Evolutionary conservation across 164 flowering plant genomes (phyloP).

Genomic region (Aristolochia fimbriata): DNA sequence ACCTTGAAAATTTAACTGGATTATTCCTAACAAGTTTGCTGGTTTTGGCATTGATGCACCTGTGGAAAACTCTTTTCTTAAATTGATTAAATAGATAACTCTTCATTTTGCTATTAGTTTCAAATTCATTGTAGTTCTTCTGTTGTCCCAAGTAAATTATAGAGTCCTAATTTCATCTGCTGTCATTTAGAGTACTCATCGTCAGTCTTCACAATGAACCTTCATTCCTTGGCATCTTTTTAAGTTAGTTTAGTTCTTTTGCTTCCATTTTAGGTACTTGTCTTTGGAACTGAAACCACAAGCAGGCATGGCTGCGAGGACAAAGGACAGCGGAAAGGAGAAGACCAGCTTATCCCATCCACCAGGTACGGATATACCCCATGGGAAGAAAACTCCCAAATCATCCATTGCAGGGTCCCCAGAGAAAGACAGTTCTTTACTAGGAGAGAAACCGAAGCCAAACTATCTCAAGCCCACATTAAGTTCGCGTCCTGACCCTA

Average conservation of each 20-base stretch:
- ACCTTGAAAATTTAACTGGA: no score
- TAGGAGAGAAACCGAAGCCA: constrained; percentile 24
- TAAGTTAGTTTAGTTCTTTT: not conserved
- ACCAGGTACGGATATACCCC: constrained; percentile 3
- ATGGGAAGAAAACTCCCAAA: constrained; percentile 7
- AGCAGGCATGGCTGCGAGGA: constrained; percentile 30
- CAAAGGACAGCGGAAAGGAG: constrained; percentile 17
- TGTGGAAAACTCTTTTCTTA: no score
- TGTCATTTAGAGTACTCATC: no score
- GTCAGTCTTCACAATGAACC: not conserved
- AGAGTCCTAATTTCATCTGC: no score
- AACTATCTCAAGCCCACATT: constrained; percentile 41
- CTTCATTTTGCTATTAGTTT: no score
- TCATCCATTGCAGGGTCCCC: constrained; percentile 7
- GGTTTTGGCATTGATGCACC: no score
- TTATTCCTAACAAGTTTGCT: no score
- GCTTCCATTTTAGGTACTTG: not conserved
- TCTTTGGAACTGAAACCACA: not conserved
- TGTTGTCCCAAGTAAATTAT: no score
- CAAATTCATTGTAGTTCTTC: no score
- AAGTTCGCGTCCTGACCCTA: constrained; percentile 25
- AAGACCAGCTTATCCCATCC: constrained; percentile 13
- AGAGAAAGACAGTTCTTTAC: constrained; percentile 4
- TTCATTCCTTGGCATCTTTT: not conserved
- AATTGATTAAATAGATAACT: no score